Percentiles rank a stretch among this genome's conserved stretches.
Conservation (phyloP, 192 early-diverging fungal genomes). For the Linderina pennispora region DNA sequence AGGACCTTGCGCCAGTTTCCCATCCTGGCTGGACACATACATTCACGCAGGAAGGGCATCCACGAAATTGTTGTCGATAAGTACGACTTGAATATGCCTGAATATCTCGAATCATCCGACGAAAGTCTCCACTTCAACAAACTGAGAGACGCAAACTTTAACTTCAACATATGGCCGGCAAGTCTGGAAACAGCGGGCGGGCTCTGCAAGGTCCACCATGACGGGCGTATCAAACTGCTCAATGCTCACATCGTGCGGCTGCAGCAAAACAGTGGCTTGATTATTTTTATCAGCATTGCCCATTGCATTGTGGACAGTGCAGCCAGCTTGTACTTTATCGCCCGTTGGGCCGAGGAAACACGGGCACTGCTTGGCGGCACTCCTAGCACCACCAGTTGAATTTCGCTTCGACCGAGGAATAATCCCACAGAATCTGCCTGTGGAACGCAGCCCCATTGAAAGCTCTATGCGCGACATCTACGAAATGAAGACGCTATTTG, state of each 20-base stretch:
- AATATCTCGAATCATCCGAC: conserved; percentile 11
- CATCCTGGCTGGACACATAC: conserved; percentile 8
- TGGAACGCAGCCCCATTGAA: too few species aligned
- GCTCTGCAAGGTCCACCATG: too few species aligned
- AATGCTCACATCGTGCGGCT: conserved; percentile 8
- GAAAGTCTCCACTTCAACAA: too few species aligned
- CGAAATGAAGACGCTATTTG: too few species aligned
- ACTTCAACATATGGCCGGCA: too few species aligned
- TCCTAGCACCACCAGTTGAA: background rate
- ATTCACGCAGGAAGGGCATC: background rate
- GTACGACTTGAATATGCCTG: conserved; percentile 19
- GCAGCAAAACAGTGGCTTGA: conserved; percentile 13
- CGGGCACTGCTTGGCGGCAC: background rate
- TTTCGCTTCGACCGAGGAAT: too few species aligned
- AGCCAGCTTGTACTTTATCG: conserved; percentile 11
- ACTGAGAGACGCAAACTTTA: too few species aligned
- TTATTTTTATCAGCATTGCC: conserved; percentile 10
- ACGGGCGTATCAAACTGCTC: too few species aligned
- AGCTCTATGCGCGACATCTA: too few species aligned
- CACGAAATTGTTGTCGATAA: conserved; percentile 1
- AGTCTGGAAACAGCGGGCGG: too few species aligned
- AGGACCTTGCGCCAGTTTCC: conserved; percentile 12
- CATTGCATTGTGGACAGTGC: conserved; percentile 13
- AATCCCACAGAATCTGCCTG: too few species aligned
- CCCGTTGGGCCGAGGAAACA: conserved; percentile 9